phyloP scores from a whole-genome alignment of 2,329 filamentous ascomycete species.

The Pezicula neosporulosa region DNA sequence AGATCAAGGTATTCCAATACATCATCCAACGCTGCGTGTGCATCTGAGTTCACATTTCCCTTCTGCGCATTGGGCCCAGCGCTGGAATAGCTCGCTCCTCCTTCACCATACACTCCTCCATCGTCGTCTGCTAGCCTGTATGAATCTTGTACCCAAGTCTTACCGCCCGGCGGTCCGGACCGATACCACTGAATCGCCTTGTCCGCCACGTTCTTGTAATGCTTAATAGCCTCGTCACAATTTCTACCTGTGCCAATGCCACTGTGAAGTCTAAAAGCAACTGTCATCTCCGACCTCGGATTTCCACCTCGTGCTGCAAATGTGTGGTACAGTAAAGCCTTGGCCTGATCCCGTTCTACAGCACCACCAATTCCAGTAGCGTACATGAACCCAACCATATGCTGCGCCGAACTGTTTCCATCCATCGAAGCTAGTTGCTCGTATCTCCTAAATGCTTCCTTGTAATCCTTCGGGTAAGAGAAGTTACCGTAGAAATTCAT shows the following conservation, averaged over 20 bases:
- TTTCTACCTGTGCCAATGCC: conserved; percentile 83
- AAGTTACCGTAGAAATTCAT: conserved; percentile 98
- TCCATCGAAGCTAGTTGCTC: conserved; percentile 68
- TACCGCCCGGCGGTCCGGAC: conserved; percentile 86
- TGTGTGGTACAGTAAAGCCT: conserved; percentile 88
- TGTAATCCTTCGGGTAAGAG: conserved; percentile 79
- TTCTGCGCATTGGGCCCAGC: conserved; percentile 79
- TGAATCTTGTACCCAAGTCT: conserved; percentile 70
- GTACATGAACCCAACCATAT: conserved; percentile 95
- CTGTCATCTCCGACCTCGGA: conserved; percentile 86
- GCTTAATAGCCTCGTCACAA: conserved; percentile 79
- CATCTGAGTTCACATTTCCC: conserved; percentile 70
- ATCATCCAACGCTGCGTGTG: conserved; percentile 85
- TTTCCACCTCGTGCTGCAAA: conserved; percentile 85
- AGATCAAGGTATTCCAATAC: conserved; percentile 85
- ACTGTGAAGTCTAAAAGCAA: conserved; percentile 79
- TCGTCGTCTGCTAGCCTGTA: conserved; percentile 87
- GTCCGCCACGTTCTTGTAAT: conserved; percentile 91
- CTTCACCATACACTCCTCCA: conserved; percentile 92
- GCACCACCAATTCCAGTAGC: conserved; percentile 84
- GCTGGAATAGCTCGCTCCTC: conserved; percentile 86
- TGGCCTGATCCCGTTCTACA: conserved; percentile 83
- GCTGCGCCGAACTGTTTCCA: conserved; percentile 89
- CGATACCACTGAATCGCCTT: conserved; percentile 87
- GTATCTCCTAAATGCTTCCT: conserved; percentile 77